Conservation (phyloP, 208 protist genomes). For the Perkinsela sp. region DNA sequence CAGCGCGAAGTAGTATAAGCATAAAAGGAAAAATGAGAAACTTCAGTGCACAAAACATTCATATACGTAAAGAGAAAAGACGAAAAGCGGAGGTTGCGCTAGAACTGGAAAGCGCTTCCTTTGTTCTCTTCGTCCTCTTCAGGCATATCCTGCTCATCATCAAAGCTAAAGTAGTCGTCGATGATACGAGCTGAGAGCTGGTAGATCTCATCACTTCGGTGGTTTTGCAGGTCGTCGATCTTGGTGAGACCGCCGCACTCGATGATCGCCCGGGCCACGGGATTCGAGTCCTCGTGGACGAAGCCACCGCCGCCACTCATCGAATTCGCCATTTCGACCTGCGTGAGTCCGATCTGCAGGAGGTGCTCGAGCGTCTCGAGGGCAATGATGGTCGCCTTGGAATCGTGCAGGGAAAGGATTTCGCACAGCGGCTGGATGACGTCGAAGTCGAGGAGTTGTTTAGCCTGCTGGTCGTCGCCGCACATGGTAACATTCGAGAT, state of each 20-base stretch:
- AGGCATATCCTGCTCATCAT: slow-evolving; percentile 9
- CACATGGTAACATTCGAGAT: slow-evolving; percentile 80
- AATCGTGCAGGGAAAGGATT: slow-evolving; percentile 48
- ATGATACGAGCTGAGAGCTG: slow-evolving; percentile 66
- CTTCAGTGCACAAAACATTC: too few relatives aligned
- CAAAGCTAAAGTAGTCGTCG: slow-evolving; percentile 50
- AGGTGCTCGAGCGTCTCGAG: slow-evolving; percentile 87
- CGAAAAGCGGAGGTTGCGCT: too few relatives aligned
- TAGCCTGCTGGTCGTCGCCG: slow-evolving; percentile 59
- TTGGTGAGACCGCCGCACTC: slow-evolving; percentile 69
- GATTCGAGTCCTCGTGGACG: slow-evolving; percentile 14
- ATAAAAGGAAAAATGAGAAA: too few relatives aligned
- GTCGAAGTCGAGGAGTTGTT: slow-evolving; percentile 52
- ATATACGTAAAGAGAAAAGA: too few relatives aligned
- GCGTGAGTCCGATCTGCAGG: slow-evolving; percentile 19
- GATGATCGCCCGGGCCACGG: slow-evolving; percentile 40
- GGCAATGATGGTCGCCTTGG: slow-evolving; percentile 66
- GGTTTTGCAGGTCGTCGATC: slow-evolving; percentile 74
- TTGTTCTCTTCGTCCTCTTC: not conserved
- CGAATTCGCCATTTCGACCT: not conserved
- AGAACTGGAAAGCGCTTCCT: not conserved
- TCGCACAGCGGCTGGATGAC: slow-evolving; percentile 71
- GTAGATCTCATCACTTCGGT: slow-evolving; percentile 79
- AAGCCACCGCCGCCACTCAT: slow-evolving; percentile 13
- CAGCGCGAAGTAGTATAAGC: too few relatives aligned